phyloP scores from a whole-genome alignment of 768 basidiomycete genomes.

The Tylopilus subfusipes region DNA sequence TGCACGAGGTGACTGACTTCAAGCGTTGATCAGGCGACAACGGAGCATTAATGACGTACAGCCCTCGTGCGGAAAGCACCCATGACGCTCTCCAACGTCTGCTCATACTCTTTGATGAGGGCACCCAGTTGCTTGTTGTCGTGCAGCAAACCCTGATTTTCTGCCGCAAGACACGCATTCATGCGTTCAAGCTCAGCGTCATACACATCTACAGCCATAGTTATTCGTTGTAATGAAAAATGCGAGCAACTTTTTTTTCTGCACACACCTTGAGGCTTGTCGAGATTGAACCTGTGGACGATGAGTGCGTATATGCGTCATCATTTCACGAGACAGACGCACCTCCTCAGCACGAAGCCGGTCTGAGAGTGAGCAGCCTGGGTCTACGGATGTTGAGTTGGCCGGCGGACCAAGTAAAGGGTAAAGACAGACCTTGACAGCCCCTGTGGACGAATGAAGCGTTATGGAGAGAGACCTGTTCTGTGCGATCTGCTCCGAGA shows the following conservation, averaged over 20 bases:
- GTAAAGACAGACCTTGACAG: conserved; percentile 66
- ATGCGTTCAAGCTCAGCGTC: conserved; percentile 86
- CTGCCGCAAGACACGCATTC: conserved; percentile 71
- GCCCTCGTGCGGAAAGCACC: conserved; percentile 84
- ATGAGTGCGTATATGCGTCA: not conserved
- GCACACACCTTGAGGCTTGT: conserved; percentile 77
- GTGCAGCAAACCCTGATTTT: conserved; percentile 82
- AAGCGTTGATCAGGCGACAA: not conserved
- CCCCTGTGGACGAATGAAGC: conserved; percentile 68
- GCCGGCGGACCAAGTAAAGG: not conserved
- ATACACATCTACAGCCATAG: conserved; percentile 66
- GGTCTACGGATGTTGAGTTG: conserved; percentile 41
- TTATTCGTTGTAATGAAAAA: not conserved
- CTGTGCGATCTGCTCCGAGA: conserved; percentile 77
- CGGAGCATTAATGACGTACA: conserved; percentile 50
- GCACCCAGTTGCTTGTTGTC: conserved; percentile 95
- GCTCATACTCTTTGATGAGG: conserved; percentile 94
- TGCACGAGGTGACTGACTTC: conserved; percentile 33
- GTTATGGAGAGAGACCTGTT: conserved; percentile 71
- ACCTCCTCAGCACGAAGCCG: conserved; percentile 87
- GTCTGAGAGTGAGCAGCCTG: conserved; percentile 89
- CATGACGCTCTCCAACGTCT: conserved; percentile 95
- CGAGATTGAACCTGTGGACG: conserved; percentile 68
- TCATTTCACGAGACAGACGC: conserved; percentile 19
- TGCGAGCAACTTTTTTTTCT: not conserved